Percentiles rank a stretch among this genome's conserved stretches.
phyloP scores from a whole-genome alignment of 257 asterid genomes.

The Nemophila menziesii region DNA sequence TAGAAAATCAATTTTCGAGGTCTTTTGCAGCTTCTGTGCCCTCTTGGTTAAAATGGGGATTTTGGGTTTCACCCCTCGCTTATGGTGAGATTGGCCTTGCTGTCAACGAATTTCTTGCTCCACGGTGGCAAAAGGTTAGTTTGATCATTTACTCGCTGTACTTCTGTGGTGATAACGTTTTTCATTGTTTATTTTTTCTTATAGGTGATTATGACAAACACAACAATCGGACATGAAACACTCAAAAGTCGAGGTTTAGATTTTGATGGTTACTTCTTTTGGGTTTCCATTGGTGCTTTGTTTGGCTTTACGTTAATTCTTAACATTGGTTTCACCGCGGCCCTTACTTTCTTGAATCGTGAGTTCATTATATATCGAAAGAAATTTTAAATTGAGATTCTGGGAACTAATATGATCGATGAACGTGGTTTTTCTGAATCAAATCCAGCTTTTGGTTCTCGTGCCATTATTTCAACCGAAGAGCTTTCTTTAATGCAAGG shows the following conservation, averaged over 20 bases:
- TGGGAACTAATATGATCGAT: not conserved
- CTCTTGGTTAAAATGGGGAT: slow-evolving; percentile 68
- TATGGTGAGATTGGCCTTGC: slow-evolving; percentile 47
- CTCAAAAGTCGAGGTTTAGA: slow-evolving; percentile 17
- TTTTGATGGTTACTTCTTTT: slow-evolving; percentile 34
- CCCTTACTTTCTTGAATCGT: slow-evolving; percentile 38
- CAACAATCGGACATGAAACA: slow-evolving; percentile 32
- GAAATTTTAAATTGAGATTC: too few relatives aligned
- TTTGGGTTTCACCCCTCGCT: slow-evolving; percentile 53
- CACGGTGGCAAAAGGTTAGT: slow-evolving; percentile 39
- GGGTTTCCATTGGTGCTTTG: slow-evolving; percentile 53
- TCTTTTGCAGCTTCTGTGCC: slow-evolving; percentile 40
- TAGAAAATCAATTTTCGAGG: not conserved
- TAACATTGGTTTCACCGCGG: slow-evolving; percentile 42
- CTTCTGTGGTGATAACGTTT: not conserved
- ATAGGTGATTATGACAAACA: slow-evolving; percentile 17
- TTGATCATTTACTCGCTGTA: slow-evolving; percentile 8
- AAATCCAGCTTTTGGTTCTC: slow-evolving; percentile 21
- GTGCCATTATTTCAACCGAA: slow-evolving; percentile 23
- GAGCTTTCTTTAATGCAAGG: slow-evolving; percentile 9
- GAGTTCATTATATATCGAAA: slow-evolving; percentile 13
- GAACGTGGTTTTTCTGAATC: not conserved
- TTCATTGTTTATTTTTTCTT: not conserved
- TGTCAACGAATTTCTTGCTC: slow-evolving; percentile 53
- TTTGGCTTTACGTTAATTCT: slow-evolving; percentile 48